Base-by-base conservation (phyloP, 352 stramenopile species). In the Phytophthora cryptogea region DNA sequence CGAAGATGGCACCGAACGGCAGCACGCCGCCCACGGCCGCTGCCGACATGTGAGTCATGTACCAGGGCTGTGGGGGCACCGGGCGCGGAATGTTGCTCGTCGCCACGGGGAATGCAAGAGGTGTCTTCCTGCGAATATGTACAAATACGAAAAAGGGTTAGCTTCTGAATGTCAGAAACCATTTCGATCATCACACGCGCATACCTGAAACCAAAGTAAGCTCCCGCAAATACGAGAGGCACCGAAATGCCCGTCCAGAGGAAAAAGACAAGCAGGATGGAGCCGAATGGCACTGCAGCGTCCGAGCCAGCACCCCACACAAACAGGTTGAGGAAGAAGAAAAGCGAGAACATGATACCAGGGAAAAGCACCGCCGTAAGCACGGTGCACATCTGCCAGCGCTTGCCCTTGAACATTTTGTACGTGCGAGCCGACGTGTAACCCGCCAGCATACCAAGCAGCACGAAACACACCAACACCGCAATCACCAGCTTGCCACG, bases 321-420 rank as follows among this genome's bases (percentile, higher is more conserved):
- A 52, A 99, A 92, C 16, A 99, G 66, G 77, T 99, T 98, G 53
- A 99, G 80, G 46, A 98, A 82, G 63, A 99, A 97, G 72, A 99
- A 99, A 2, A 99, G 68, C 39, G 69, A 66, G 74, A 99, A 99
- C 33, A 96, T 84, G 52, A 98, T 83, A n/a, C 96, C 97, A 2
- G 98, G 98, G 77, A 99, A 99, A 5, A 98, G 80, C 41, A 98
- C 82, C 7, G 96, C 97, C 26, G 96, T 99, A 31, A 98, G 75
- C 4, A 98, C 72, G 23, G 97, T 99, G 56, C 89, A 98, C 65
- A 97, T 77, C 74, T 99, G 96, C 97, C 97, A 99, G 55, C 90
- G 86, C 78, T 99, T 99, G 59, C 97, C 97, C 71, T 99, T 99
- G 83, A 99, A 99, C 63, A 97, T 99, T 78, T 99, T 99, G 92